Base-by-base conservation (phyloP, 192 early-diverging fungal species). In the Coemansia sp. region DNA sequence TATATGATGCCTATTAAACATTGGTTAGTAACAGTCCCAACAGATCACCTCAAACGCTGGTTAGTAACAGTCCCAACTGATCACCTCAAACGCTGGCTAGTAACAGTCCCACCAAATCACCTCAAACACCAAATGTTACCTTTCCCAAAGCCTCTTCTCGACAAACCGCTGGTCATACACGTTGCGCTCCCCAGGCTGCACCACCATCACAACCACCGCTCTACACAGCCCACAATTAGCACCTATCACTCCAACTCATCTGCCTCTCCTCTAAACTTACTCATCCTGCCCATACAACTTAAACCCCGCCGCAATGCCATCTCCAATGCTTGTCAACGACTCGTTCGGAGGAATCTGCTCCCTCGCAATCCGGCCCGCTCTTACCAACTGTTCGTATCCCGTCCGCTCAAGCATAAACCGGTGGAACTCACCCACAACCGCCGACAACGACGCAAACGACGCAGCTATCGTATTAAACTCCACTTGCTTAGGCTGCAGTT, bases 401-500 rank as follows among this genome's bases (percentile, higher is more conserved):
- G 74, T 77, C n/a, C 62, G 62, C 38, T 44, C 58, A 10, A 77
- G 58, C 68, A 77, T 60, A 20, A 53, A 68, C 89, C 81, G 70
- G 66, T 98, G 96, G 28, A 98, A 76, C 48, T 94, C 83, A 15
- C 82, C 78, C 12, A 88, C 87, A 42, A 89, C 71, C 0, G 85
- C 74, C 1, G 92, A 93, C 14, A 98, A 80, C 64, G 89, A 87
- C 11, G 88, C 86, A 74, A 98, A 98, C n/a, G 90, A 92, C 5
- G 90, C 82, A 4, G 95, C 85, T 73, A 98, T 96, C 4, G 96
- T 97, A 76, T 98, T 98, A 64, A 96, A 87, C 63, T 98, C 96
- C 2, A 98, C 96, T 69, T 98, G 96, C 69, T 95, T 79, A 9
- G 71, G 66, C 46, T 54, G 49, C n/a, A 76, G 77, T 10, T 66